Conservation (phyloP, 2,329 filamentous ascomycete genomes). For the Aureobasidium sp. region DNA sequence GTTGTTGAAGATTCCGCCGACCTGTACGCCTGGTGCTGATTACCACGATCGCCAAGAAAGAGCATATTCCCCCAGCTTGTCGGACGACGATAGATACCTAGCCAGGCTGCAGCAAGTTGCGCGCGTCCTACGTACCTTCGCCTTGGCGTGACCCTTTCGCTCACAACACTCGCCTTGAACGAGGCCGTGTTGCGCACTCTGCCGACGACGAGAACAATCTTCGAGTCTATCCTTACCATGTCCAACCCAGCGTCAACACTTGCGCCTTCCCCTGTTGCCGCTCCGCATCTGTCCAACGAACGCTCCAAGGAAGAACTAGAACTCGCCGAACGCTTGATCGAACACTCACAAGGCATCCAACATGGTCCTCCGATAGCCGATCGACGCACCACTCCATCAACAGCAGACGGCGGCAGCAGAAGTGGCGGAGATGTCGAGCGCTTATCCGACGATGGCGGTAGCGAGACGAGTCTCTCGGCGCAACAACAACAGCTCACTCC, state of each 20-base stretch:
- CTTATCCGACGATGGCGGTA: not conserved
- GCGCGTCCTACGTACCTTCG: not conserved
- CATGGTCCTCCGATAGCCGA: constrained; percentile 17
- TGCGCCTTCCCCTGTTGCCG: not conserved
- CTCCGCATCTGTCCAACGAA: constrained; percentile 30
- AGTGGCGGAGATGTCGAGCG: constrained; percentile 14
- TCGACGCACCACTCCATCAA: constrained; percentile 15
- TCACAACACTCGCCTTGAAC: not conserved
- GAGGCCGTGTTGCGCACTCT: not conserved
- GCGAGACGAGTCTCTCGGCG: not conserved
- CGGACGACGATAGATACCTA: not conserved
- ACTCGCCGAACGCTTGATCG: constrained; percentile 43
- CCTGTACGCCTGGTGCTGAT: not conserved
- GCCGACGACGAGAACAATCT: not conserved
- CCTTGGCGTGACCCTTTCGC: not conserved
- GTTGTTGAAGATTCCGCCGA: not conserved
- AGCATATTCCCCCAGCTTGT: not conserved
- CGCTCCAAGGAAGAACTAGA: constrained; percentile 45
- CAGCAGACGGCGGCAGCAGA: constrained; percentile 8
- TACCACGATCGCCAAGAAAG: not conserved
- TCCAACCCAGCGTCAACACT: constrained; percentile 4
- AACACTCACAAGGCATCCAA: constrained; percentile 35
- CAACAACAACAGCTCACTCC: constrained; percentile 16
- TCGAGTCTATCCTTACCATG: not conserved
- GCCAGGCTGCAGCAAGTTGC: constrained; percentile 3